phyloP scores from a whole-genome alignment of 75 land plant genomes.

The Cryptomeria japonica region DNA sequence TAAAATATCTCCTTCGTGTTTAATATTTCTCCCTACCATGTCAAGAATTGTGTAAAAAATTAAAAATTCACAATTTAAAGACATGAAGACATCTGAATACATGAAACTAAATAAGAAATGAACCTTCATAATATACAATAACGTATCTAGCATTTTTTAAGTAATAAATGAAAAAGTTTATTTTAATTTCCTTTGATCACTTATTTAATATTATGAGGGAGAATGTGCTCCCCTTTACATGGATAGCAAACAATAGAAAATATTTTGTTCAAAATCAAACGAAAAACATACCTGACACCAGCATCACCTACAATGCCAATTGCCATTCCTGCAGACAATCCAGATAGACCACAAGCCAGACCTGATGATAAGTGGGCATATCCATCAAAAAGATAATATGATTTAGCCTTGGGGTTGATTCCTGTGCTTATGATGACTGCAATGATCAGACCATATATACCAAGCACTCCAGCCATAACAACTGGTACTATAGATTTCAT shows the following conservation, averaged over 20 bases:
- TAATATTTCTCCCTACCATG: background rate
- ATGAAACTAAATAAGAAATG: background rate
- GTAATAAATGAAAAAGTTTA: background rate
- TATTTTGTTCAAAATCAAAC: background rate
- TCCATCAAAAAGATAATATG: constrained; percentile 52
- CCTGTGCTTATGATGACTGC: constrained; percentile 71
- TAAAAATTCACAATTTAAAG: too few species aligned
- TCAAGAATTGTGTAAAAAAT: background rate
- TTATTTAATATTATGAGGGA: background rate
- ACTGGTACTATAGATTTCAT: constrained; percentile 84
- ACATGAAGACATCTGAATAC: background rate
- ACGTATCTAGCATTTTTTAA: background rate
- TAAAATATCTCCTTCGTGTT: background rate
- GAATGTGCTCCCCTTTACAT: background rate
- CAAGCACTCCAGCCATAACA: constrained; percentile 81
- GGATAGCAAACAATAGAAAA: background rate
- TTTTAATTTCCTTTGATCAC: background rate
- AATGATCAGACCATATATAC: constrained; percentile 74
- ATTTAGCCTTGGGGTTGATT: constrained; percentile 51
- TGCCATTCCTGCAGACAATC: constrained; percentile 70
- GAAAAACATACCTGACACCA: constrained; percentile 45
- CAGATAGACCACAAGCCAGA: constrained; percentile 67
- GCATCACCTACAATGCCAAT: constrained; percentile 66
- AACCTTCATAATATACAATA: background rate
- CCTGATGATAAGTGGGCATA: constrained; percentile 63